phyloP scores from a whole-genome alignment of 805 yeast species.

The Saccharomycopsis fodiens region DNA sequence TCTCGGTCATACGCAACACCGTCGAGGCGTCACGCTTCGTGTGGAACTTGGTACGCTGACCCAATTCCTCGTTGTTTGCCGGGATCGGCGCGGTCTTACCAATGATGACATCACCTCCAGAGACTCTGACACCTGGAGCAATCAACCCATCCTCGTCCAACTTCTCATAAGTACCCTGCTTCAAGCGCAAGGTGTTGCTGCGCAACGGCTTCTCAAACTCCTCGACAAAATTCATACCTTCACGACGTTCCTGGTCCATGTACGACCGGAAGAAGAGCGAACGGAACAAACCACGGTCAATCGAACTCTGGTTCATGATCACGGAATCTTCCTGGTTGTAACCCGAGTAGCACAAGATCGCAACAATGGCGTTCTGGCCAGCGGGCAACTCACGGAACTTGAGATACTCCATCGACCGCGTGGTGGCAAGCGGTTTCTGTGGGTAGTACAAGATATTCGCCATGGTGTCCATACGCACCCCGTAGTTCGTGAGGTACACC shows the following conservation, averaged over 20 bases:
- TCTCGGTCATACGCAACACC: conserved; percentile 92
- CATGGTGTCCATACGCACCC: conserved; percentile 99
- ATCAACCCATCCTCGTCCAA: conserved; percentile 97
- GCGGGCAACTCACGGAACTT: conserved; percentile 98
- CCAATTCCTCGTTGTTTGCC: conserved; percentile 97
- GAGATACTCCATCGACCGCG: conserved; percentile 95
- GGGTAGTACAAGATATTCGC: conserved; percentile 96
- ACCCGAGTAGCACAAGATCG: conserved; percentile 96
- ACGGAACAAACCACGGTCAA: conserved; percentile 93
- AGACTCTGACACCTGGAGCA: conserved; percentile 96
- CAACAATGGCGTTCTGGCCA: conserved; percentile 98
- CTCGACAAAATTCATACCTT: conserved; percentile 97
- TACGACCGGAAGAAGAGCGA: conserved; percentile 94
- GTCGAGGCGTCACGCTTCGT: conserved; percentile 99
- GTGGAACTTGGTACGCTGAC: conserved; percentile 97
- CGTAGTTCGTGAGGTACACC: conserved; percentile 89
- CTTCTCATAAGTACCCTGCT: conserved; percentile 97
- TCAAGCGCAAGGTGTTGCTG: conserved; percentile 88
- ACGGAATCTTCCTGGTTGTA: conserved; percentile 99
- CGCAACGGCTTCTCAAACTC: conserved; percentile 96
- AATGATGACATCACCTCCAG: conserved; percentile 97
- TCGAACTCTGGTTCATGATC: conserved; percentile 98
- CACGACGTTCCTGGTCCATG: conserved; percentile 97
- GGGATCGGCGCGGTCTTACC: conserved; percentile 99
- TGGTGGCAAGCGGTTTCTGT: conserved; percentile 95